Percentiles rank a stretch among this genome's conserved stretches.
Evolutionary conservation across 208 protist species (phyloP).

Genomic region (Phytomonas francai): DNA sequence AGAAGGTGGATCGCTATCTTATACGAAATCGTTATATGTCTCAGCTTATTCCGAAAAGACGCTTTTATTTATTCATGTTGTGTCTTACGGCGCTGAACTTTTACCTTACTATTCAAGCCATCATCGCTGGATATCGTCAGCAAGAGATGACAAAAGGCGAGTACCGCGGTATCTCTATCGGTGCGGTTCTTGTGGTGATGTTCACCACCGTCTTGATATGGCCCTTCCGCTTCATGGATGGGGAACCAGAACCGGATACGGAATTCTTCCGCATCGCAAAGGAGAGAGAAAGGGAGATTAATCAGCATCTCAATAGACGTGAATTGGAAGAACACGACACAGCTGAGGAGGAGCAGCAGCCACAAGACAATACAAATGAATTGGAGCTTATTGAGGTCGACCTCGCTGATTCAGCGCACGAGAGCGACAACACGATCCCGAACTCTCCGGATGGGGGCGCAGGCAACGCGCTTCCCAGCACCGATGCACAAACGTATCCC

Average conservation of each 20-base stretch:
- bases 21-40: constrained; percentile 54
- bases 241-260: constrained; percentile 27
- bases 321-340: not conserved
- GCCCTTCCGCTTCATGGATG: constrained; percentile 24
- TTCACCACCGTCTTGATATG: constrained; percentile 21
- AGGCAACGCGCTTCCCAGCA: not conserved
- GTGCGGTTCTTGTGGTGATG: constrained; percentile 22
- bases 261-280: constrained; percentile 21
- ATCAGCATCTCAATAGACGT: constrained; percentile 8
- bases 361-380: not conserved
- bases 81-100: constrained; percentile 39
- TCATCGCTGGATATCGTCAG: constrained; percentile 23
- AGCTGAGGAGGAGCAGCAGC: not conserved
- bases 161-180: constrained; percentile 29
- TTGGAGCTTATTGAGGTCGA: not conserved
- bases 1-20: constrained; percentile 24
- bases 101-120: constrained; percentile 41
- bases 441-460: not conserved
- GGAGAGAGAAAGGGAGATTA: constrained; percentile 23
- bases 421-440: not conserved
- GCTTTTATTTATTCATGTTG: constrained; percentile 20
- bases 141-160: constrained; percentile 23
- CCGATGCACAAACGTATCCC: not conserved
- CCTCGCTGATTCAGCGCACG: constrained; percentile 1
- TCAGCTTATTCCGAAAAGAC: constrained; percentile 39